Evolutionary conservation across 257 asterid species (phyloP), one percentile per base, ranked within the genome.

Genomic region (Cynanchum wilfordii): DNA sequence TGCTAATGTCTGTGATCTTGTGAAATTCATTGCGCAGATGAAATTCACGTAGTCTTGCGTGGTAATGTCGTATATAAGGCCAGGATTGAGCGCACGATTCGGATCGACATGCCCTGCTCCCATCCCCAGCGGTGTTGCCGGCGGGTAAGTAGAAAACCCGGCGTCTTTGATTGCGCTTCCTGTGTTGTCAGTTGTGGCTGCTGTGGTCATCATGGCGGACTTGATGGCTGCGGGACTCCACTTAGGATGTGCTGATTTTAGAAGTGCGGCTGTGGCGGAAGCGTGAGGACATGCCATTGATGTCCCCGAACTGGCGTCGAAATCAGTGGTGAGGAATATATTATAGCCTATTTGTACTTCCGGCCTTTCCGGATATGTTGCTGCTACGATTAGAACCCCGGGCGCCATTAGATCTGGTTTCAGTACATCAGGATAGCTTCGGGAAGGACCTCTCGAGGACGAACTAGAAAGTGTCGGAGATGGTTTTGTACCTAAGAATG

Each of bases 61-160:
- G 2, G 79, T 64, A 25, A 78, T 79, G 13, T 88, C 94, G 11
- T 86, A 86, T 1, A 86, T 52, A n/a, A 86, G 85, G 2, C 94
- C 94, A 0, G 94, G 89, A 73, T 88, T 82, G 40, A 84, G 80
- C 0, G 89, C 89, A 0, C 77, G 78, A 27, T 86, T 88, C 2
- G 91, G 91, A 66, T 86, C 84, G 1, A 86, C 79, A 6, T 77
- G 86, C 1, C 94, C 89, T 27, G 90, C 78, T 57, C 95, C 95
- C 58, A 73, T 73, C 27, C 57, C 78, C 3, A 73, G 27, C 47
- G 78, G 78, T 0, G 71, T 29, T 7, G 81, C 81, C 11, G 11
- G 11, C 47, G 47, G 47, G 11, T 57, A 52, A 4, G 51, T 24
- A 19, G 5, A 73, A 22, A 47, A 3, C 15, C 42, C 70, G 2